Conservation (phyloP, 2,329 filamentous ascomycete species). For the Colletotrichum trifolii region DNA sequence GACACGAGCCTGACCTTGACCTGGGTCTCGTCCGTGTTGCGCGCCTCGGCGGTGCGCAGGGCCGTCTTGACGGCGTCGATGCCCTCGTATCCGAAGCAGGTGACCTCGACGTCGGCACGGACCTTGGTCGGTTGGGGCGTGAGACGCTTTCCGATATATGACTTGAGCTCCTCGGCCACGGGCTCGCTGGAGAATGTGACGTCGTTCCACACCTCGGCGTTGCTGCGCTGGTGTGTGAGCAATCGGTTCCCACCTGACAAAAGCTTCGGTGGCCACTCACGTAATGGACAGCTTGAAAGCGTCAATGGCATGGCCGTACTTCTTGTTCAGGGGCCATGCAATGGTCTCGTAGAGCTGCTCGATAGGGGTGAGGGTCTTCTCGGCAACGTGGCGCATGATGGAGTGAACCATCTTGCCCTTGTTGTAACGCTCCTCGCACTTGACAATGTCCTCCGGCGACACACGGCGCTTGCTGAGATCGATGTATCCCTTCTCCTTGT, state of each 20-base stretch:
- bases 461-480: slow-evolving; percentile 99
- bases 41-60: slow-evolving; percentile 88
- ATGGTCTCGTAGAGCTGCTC: slow-evolving; percentile 94
- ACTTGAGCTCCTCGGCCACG: slow-evolving; percentile 89
- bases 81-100: slow-evolving; percentile 94
- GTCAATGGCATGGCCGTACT: slow-evolving; percentile 95
- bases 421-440: slow-evolving; percentile 99
- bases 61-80: slow-evolving; percentile 98
- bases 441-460: slow-evolving; percentile 95
- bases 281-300: slow-evolving; percentile 99
- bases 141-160: slow-evolving; percentile 96
- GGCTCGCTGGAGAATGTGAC: slow-evolving; percentile 87
- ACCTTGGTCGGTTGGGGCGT: slow-evolving; percentile 99
- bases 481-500: slow-evolving; percentile 99
- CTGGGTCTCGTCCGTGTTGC: slow-evolving; percentile 91
- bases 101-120: slow-evolving; percentile 96
- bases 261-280: slow-evolving; percentile 59
- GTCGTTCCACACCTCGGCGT: slow-evolving; percentile 95
- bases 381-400: slow-evolving; percentile 98
- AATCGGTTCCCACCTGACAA: neutral
- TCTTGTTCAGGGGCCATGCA: slow-evolving; percentile 97
- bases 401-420: slow-evolving; percentile 99
- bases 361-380: slow-evolving; percentile 95
- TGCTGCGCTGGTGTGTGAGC: slow-evolving; percentile 61
- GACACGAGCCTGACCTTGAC: slow-evolving; percentile 99